These are phyloP conservation scores for Salvia rosmarinus DNA, from an alignment of 257 asterid genomes.

Conservation along the genomic window DNA sequence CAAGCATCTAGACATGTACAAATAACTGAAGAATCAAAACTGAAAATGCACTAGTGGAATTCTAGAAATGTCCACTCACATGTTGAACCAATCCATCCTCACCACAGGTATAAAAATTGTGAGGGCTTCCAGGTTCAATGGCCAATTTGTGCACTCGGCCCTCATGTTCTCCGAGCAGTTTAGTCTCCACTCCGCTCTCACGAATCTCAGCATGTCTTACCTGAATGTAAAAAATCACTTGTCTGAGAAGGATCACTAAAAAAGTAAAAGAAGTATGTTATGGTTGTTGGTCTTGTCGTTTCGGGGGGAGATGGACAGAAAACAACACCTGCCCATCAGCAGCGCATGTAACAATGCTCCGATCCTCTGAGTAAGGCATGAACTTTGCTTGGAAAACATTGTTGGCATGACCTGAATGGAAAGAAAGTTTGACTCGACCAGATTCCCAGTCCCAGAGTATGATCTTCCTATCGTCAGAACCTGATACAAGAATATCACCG, in stretches of 20 bases:
- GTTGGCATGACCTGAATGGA: slow-evolving; percentile 77
- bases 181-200: slow-evolving; percentile 70
- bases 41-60: slow-evolving; percentile 1
- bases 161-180: slow-evolving; percentile 58
- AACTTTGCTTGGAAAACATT: slow-evolving; percentile 90
- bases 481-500: slow-evolving; percentile 80
- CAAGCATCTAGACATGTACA: background rate
- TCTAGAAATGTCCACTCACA: slow-evolving; percentile 51
- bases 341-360: slow-evolving; percentile 83
- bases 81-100: slow-evolving; percentile 93
- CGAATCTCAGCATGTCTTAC: slow-evolving; percentile 79
- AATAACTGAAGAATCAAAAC: slow-evolving; percentile 16
- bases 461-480: slow-evolving; percentile 85
- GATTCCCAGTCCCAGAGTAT: slow-evolving; percentile 96
- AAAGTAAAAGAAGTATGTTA: slow-evolving; percentile 7
- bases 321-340: slow-evolving; percentile 93
- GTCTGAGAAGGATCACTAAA: slow-evolving; percentile 14
- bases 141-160: slow-evolving; percentile 86
- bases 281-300: background rate
- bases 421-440: slow-evolving; percentile 63
- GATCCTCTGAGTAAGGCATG: slow-evolving; percentile 85
- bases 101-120: slow-evolving; percentile 82
- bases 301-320: background rate
- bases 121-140: slow-evolving; percentile 89
- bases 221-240: slow-evolving; percentile 44